A percentile compares a stretch with the other conserved stretches of the same genome.
These are phyloP conservation scores for Lagenidium giganteum DNA, from an alignment of 352 stramenopile genomes.

Conservation along the genomic window DNA sequence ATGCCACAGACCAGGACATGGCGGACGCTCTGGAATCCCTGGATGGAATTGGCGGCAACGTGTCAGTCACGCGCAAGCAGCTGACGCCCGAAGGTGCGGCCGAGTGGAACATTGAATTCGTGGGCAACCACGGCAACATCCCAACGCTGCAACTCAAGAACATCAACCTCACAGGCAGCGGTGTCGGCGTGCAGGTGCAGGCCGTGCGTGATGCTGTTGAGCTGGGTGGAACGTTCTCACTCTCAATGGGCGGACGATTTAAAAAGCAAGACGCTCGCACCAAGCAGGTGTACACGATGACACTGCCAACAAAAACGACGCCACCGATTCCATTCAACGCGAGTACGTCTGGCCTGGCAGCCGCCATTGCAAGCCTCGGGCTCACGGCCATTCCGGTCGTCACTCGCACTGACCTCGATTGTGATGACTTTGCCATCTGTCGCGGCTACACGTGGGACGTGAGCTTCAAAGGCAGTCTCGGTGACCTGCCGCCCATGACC, in stretches of 20 bases:
- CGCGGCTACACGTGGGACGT: conserved; percentile 68
- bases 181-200: conserved; percentile 22
- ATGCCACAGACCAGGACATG: conserved; percentile 27
- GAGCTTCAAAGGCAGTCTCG: conserved; percentile 52
- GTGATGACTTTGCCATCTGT: conserved; percentile 55
- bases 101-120: conserved; percentile 64
- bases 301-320: conserved; percentile 33
- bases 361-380: conserved; percentile 26
- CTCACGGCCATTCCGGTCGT: conserved; percentile 39
- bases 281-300: conserved; percentile 36
- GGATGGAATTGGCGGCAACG: conserved; percentile 46
- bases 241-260: conserved; percentile 58
- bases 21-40: conserved; percentile 29
- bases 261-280: conserved; percentile 37
- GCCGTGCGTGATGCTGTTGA: conserved; percentile 44
- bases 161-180: conserved; percentile 48
- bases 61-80: conserved; percentile 26
- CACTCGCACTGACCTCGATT: conserved; percentile 30
- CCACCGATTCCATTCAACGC: conserved; percentile 39
- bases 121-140: conserved; percentile 56
- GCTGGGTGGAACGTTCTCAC: conserved; percentile 35
- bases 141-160: conserved; percentile 22
- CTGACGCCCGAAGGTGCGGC: conserved; percentile 51
- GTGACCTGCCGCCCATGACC: conserved; percentile 52
- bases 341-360: conserved; percentile 16